Conservation (phyloP, 768 basidiomycete genomes). For the Mycena latifolia region DNA sequence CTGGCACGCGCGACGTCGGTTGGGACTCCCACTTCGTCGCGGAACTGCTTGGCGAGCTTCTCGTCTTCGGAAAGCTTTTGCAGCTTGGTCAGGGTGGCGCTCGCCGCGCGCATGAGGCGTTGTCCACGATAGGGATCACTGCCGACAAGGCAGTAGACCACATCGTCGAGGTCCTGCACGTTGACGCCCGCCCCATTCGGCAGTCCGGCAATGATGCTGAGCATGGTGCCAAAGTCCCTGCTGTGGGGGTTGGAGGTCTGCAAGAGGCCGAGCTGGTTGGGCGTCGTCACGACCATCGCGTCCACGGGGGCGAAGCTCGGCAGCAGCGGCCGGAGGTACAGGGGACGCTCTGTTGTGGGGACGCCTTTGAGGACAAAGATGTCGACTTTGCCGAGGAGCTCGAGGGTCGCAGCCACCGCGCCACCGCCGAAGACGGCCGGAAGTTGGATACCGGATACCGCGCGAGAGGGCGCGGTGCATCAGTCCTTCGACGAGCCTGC, state of each 20-base stretch:
- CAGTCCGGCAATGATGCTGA: constrained; percentile 8
- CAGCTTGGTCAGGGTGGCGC: not conserved
- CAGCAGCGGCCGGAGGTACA: constrained; percentile 19
- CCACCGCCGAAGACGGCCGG: constrained; percentile 13
- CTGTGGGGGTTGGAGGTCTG: constrained; percentile 10
- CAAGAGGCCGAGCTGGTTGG: constrained; percentile 9
- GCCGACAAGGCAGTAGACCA: constrained; percentile 19
- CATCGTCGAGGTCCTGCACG: not conserved
- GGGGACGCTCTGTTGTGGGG: constrained; percentile 5
- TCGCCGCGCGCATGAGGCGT: constrained; percentile 1
- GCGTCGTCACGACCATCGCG: constrained; percentile 7
- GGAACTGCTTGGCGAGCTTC: not conserved
- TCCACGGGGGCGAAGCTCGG: too few species aligned
- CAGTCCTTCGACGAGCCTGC: constrained; percentile 21
- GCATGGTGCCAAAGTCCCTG: constrained; percentile 16
- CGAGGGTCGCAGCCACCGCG: constrained; percentile 7
- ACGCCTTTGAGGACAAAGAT: not conserved
- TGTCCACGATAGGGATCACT: not conserved
- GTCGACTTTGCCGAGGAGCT: constrained; percentile 17
- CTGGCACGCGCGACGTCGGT: constrained; percentile 4
- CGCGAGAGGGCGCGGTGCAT: constrained; percentile 11
- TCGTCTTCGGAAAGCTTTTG: not conserved
- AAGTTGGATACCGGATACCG: constrained; percentile 5
- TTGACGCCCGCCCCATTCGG: constrained; percentile 1
- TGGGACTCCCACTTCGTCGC: not conserved